These are phyloP conservation scores for Suhomyces atakaporum DNA, from an alignment of 1,139 yeast genomes.

Conservation along the genomic window DNA sequence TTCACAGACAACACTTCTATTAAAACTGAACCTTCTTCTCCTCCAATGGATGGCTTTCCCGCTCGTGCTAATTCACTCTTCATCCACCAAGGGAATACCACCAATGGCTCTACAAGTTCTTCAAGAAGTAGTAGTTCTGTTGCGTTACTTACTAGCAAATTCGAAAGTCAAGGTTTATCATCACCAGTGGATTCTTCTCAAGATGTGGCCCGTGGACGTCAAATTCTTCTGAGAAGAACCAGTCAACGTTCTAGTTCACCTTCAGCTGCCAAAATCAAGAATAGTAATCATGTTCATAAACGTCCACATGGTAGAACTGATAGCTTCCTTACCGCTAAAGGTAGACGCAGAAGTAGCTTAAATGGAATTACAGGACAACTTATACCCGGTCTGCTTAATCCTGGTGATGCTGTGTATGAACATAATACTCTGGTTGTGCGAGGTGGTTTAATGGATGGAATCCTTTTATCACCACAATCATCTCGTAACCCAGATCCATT, in stretches of 20 bases:
- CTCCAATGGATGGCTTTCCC: constrained; percentile 17
- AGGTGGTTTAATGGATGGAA: too few species aligned
- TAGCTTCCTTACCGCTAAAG: too few species aligned
- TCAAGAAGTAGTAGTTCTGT: constrained; percentile 20
- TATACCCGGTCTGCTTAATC: too few species aligned
- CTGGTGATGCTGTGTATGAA: too few species aligned
- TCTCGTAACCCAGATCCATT: constrained; percentile 1
- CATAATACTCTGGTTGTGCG: too few species aligned
- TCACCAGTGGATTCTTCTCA: constrained; percentile 24
- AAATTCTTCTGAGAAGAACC: constrained; percentile 16
- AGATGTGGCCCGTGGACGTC: constrained; percentile 7
- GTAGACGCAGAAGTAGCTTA: constrained; percentile 9
- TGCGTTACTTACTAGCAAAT: constrained; percentile 30
- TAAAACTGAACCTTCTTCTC: constrained; percentile 11
- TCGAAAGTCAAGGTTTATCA: constrained; percentile 30
- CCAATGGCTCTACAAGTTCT: constrained; percentile 10
- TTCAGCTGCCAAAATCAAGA: constrained; percentile 27
- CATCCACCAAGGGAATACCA: constrained; percentile 11
- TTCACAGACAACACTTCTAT: constrained; percentile 4
- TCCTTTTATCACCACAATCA: constrained; percentile 8
- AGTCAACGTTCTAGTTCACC: constrained; percentile 22
- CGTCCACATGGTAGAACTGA: constrained; percentile 19
- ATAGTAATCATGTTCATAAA: constrained; percentile 35
- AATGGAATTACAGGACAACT: too few species aligned
- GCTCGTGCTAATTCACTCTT: constrained; percentile 19